Evolutionary conservation across 2,329 filamentous ascomycete species (phyloP).

Genomic region (Bipolaris cookei): DNA sequence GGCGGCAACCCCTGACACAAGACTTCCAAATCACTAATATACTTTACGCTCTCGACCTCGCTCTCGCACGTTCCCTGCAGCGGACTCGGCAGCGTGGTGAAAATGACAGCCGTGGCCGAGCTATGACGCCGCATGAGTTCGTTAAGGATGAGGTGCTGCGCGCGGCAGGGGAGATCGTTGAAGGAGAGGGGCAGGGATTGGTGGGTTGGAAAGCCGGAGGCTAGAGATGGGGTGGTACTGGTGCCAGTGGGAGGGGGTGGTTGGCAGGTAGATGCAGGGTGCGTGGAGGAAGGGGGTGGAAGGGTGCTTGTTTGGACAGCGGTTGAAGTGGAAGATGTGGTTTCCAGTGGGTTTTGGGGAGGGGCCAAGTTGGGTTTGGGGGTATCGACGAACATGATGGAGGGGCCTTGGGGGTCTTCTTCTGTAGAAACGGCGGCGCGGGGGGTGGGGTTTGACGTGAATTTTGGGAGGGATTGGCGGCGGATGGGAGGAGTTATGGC

Average conservation of each 20-base stretch:
- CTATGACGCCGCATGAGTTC: constrained; percentile 69
- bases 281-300: neutral
- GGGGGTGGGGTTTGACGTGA: constrained; percentile 75
- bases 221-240: constrained; percentile 18
- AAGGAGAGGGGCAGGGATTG: constrained; percentile 76
- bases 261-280: neutral
- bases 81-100: constrained; percentile 84
- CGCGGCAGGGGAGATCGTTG: constrained; percentile 83
- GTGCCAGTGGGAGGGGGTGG: constrained; percentile 1
- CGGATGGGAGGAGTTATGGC: constrained; percentile 57
- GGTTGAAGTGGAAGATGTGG: constrained; percentile 8
- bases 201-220: constrained; percentile 60
- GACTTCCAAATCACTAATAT: constrained; percentile 78
- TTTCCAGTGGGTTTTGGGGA: constrained; percentile 29
- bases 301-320: neutral
- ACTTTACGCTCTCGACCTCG: constrained; percentile 72
- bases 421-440: constrained; percentile 69
- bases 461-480: constrained; percentile 65
- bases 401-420: constrained; percentile 67
- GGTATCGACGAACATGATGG: constrained; percentile 74
- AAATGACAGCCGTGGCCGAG: constrained; percentile 71
- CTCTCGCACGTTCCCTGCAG: constrained; percentile 75
- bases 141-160: constrained; percentile 86
- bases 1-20: constrained; percentile 79
- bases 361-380: constrained; percentile 30